Evolutionary conservation across 441 rosid genomes (phyloP).

Genomic region (Syzygium syzygioides): DNA sequence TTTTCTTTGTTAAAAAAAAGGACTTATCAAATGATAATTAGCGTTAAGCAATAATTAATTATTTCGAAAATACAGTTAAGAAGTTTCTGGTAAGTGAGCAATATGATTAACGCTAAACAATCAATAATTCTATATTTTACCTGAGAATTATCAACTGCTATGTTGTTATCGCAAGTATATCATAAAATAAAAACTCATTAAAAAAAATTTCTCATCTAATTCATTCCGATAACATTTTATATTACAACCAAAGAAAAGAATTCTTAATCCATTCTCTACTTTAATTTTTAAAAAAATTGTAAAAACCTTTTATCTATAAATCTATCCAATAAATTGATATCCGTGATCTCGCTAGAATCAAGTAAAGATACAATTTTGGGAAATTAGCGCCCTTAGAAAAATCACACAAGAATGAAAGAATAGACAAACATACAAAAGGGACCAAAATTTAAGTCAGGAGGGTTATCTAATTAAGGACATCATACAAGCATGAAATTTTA

Average conservation of each 20-base stretch:
- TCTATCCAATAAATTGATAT: not conserved
- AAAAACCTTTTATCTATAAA: not conserved
- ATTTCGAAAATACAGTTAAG: not conserved
- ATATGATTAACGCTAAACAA: fast-evolving
- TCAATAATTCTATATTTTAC: not conserved
- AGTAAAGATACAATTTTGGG: not conserved
- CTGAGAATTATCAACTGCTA: not conserved
- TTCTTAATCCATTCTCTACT: not conserved
- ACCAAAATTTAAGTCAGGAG: not conserved
- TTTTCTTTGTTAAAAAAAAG: no score
- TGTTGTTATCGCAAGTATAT: not conserved
- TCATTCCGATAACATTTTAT: not conserved
- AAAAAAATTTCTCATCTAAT: not conserved
- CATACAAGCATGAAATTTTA: not conserved
- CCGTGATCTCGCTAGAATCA: not conserved
- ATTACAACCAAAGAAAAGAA: not conserved
- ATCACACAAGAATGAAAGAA: not conserved
- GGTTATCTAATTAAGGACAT: not conserved
- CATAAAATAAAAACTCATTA: not conserved
- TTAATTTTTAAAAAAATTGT: not conserved
- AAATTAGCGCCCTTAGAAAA: not conserved
- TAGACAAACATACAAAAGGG: not conserved
- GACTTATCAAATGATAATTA: no score
- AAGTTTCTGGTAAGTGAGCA: not conserved
- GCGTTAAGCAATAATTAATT: not conserved